phyloP scores from a whole-genome alignment of 495 filamentous ascomycete species.

The Durotheca rogersii region DNA sequence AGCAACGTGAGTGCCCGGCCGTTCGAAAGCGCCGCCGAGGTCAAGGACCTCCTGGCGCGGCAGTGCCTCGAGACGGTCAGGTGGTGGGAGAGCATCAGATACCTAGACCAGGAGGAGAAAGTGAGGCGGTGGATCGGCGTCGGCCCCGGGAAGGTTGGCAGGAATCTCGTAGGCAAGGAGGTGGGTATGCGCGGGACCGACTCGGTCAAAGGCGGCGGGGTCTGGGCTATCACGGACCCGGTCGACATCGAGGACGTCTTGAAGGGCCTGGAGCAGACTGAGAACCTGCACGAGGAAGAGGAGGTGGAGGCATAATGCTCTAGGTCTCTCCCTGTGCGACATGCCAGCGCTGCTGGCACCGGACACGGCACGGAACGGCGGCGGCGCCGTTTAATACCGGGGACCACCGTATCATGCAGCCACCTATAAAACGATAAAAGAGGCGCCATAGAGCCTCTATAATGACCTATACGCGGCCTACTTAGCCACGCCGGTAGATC shows the following conservation, averaged over 20 bases:
- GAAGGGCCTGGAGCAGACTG: slow-evolving; percentile 70
- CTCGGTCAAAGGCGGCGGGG: slow-evolving; percentile 78
- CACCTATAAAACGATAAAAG: too few species aligned
- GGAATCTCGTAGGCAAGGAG: slow-evolving; percentile 93
- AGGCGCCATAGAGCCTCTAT: too few species aligned
- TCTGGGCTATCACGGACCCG: slow-evolving; percentile 88
- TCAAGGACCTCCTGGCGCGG: slow-evolving; percentile 73
- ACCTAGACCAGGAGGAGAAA: slow-evolving; percentile 80
- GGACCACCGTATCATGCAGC: not conserved
- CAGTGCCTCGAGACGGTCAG: slow-evolving; percentile 84
- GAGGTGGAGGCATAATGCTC: slow-evolving; percentile 9
- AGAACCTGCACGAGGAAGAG: slow-evolving; percentile 51
- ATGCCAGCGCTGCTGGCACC: not conserved
- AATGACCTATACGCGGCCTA: too few species aligned
- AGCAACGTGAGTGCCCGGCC: slow-evolving; percentile 83
- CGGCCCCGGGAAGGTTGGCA: slow-evolving; percentile 90
- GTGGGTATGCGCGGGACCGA: slow-evolving; percentile 82
- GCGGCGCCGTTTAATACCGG: not conserved
- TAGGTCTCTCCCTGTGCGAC: not conserved
- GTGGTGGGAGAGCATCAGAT: slow-evolving; percentile 92
- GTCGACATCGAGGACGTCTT: slow-evolving; percentile 78
- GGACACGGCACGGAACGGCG: not conserved
- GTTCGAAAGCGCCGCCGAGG: slow-evolving; percentile 67
- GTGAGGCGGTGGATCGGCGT: slow-evolving; percentile 90
- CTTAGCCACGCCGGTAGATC: too few species aligned